Percentiles rank a stretch among this genome's conserved stretches.
phyloP scores from a whole-genome alignment of 768 basidiomycete genomes.

The Russula ochroleuca region DNA sequence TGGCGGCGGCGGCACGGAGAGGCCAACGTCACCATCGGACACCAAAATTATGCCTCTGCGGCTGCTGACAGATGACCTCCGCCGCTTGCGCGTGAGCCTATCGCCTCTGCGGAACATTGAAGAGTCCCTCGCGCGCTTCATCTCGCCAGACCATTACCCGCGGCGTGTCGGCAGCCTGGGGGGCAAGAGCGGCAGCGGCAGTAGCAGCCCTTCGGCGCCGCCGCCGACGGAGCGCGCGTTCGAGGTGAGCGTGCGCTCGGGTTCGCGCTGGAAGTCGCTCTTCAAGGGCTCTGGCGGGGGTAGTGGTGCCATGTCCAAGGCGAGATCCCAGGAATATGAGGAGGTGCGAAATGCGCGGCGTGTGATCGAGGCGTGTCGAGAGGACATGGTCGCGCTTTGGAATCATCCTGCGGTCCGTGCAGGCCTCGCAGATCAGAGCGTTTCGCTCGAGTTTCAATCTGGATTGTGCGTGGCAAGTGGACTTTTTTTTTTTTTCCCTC shows the following conservation, averaged over 20 bases:
- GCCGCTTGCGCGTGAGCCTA: conserved; percentile 47
- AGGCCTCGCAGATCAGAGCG: conserved; percentile 41
- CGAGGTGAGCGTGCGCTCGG: conserved; percentile 46
- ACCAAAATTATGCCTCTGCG: conserved; percentile 23
- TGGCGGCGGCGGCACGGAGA: neutral
- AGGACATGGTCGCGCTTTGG: conserved; percentile 56
- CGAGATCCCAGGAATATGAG: conserved; percentile 27
- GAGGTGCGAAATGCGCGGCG: conserved; percentile 42
- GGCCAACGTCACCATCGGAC: conserved; percentile 9
- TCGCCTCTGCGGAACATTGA: conserved; percentile 55
- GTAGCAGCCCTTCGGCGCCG: conserved; percentile 11
- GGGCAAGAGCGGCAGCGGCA: conserved; percentile 6
- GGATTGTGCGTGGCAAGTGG: conserved; percentile 50
- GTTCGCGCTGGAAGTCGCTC: conserved; percentile 47
- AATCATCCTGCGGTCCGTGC: conserved; percentile 42
- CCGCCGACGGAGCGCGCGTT: conserved; percentile 40
- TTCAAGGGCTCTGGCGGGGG: conserved; percentile 30
- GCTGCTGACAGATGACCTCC: conserved; percentile 35
- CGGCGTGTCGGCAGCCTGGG: conserved; percentile 18
- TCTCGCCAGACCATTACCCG: conserved; percentile 36
- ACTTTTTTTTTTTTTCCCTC: neutral
- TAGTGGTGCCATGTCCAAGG: conserved; percentile 21
- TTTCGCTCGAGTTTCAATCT: conserved; percentile 52
- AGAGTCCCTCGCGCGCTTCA: conserved; percentile 42
- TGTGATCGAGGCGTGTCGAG: conserved; percentile 49